A percentile compares a stretch with the other conserved stretches of the same genome.
phyloP scores from a whole-genome alignment of 768 basidiomycete genomes.

The Paxillus involutus region DNA sequence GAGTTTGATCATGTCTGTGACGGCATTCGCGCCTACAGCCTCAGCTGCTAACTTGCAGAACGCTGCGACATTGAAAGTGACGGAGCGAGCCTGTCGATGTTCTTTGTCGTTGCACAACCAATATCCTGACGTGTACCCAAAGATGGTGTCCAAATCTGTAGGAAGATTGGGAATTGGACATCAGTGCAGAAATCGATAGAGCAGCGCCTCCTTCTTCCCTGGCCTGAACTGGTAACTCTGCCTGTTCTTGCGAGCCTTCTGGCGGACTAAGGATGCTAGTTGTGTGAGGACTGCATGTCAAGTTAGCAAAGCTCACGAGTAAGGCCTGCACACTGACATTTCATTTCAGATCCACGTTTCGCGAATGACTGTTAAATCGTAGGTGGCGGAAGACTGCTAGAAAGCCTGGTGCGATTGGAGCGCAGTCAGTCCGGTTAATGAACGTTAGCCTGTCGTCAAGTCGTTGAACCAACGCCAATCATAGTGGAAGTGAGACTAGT shows the following conservation, averaged over 20 bases:
- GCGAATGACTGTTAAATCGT: no score
- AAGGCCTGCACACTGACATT: not conserved
- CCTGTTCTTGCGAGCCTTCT: not conserved
- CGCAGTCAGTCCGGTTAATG: no score
- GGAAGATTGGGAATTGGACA: not conserved
- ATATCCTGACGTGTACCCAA: slow-evolving; percentile 11
- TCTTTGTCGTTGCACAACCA: slow-evolving; percentile 28
- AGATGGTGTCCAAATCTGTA: slow-evolving; percentile 5
- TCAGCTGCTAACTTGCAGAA: slow-evolving; percentile 14
- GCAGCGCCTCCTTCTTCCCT: not conserved
- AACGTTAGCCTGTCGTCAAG: no score
- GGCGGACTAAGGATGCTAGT: not conserved
- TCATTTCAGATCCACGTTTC: not conserved
- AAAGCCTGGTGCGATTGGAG: no score
- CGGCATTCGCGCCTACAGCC: slow-evolving; percentile 10
- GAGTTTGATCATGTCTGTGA: slow-evolving; percentile 17
- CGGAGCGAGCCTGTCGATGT: slow-evolving; percentile 8
- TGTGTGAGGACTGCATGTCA: not conserved
- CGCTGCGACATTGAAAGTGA: slow-evolving; percentile 18
- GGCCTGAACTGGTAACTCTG: slow-evolving; percentile 3
- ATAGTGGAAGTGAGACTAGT: no score
- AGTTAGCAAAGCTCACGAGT: not conserved
- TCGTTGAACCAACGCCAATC: no score
- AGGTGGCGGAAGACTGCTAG: no score
- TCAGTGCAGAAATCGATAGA: not conserved